Percentiles rank a stretch among this genome's conserved stretches.
Evolutionary conservation across 805 yeast species (phyloP).

Genomic region (Jamesozyma jinghongensis): DNA sequence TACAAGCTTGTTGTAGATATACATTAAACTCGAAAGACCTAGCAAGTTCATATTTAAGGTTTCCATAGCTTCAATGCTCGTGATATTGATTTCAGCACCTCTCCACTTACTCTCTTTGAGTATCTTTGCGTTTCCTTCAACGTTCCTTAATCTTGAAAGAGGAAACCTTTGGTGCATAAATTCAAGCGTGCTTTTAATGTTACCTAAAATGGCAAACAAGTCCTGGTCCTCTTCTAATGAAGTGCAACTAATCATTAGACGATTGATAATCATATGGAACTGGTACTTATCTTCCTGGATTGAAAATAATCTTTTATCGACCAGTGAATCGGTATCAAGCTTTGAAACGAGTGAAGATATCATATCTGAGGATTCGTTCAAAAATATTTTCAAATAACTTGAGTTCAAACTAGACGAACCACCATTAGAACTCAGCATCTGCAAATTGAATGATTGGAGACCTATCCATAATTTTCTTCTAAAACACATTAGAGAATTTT

Average conservation of each 20-base stretch:
- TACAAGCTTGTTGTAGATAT: constrained; percentile 6
- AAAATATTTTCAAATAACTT: constrained; percentile 7
- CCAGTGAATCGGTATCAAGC: background rate
- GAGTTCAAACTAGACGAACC: constrained; percentile 1
- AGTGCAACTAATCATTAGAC: constrained; percentile 6
- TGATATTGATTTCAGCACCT: constrained; percentile 5
- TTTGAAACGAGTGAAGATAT: background rate
- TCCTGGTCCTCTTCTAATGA: constrained; percentile 3
- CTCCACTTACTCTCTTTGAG: constrained; percentile 5
- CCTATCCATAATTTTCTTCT: constrained; percentile 15
- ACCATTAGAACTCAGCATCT: constrained; percentile 8
- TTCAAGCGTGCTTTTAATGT: constrained; percentile 5
- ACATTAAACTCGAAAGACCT: constrained; percentile 9
- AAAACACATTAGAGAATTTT: constrained; percentile 1
- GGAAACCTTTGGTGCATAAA: constrained; percentile 11
- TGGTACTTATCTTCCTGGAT: constrained; percentile 11
- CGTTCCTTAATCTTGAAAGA: background rate
- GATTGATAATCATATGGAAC: constrained; percentile 9
- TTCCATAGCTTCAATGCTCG: constrained; percentile 6
- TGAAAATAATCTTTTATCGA: constrained; percentile 6
- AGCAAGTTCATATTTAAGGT: constrained; percentile 10
- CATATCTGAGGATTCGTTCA: background rate
- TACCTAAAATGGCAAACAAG: constrained; percentile 7
- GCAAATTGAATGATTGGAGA: constrained; percentile 11
- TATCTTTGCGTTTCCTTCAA: background rate